Evolutionary conservation across 176 grass and related monocot genomes (phyloP), one percentile per base, ranked within the genome.

Genomic region (Carex littledalei): DNA sequence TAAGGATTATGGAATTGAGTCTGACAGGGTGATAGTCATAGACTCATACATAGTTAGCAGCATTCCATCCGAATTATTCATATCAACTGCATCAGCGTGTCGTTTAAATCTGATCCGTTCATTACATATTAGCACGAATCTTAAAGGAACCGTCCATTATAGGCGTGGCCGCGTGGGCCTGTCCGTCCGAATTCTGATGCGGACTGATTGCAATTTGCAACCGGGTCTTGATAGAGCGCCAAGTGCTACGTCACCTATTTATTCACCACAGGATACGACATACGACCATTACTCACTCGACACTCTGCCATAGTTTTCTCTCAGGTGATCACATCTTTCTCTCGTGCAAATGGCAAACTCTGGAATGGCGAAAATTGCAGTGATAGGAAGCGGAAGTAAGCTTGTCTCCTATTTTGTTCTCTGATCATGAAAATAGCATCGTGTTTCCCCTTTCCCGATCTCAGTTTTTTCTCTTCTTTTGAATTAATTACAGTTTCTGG

Each of bases 371-470:
- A 85, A 84, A 56, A 86, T 98, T 41, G 91, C 92, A 75, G 88
- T 98, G 31, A 78, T 98, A 77, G 95, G 92, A 15, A 89, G 79
- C 58, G 95, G 95, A 85, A 93, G 95, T 94, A 94, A 98, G 84
- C 80, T 49, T n/a, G 0, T 6, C 9, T 54, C 2, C 59, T 17
- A 5, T 31, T 81, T 39, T 16, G 20, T 13, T 43, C 16, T 83
- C 41, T 22, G 20, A 41, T 79, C 29, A 35, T 45, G 64, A 47
- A 73, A 74, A 72, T 61, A 18, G 0, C 34, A 69, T 26, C 67
- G 71, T 54, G 35, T 43, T 63, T 24, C 84, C 34, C 13, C 52
- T 34, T 55, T 58, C 14, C 50, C 53, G 21, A 79, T 39, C 74
- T 85, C 70, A 78, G 5, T 61, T 61, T 12, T 11, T 76, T 75